Conservation (phyloP, 305 asterid species). For the Solanum aculeatissimum region DNA sequence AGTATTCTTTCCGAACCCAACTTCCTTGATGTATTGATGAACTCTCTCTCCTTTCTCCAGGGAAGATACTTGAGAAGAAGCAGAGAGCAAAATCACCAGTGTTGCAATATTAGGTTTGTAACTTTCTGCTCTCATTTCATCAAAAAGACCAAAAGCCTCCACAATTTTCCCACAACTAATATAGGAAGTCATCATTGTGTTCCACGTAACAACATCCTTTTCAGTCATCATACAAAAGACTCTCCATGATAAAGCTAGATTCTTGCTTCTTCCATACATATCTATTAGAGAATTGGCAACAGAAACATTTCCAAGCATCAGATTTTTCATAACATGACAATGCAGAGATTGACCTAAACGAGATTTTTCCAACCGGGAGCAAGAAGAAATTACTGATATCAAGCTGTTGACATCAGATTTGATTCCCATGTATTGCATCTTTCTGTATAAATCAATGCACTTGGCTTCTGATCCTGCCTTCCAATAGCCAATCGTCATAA, state of each 20-base stretch:
- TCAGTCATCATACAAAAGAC: constrained; percentile 21
- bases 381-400: constrained; percentile 51
- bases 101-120: constrained; percentile 46
- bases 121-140: constrained; percentile 37
- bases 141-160: constrained; percentile 43
- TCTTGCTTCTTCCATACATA: constrained; percentile 55
- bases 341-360: constrained; percentile 46
- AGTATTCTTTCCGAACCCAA: constrained; percentile 19
- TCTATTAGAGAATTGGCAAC: constrained; percentile 52
- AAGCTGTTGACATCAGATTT: constrained; percentile 28
- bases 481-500: constrained; percentile 40
- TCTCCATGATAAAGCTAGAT: constrained; percentile 26
- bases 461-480: constrained; percentile 41
- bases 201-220: constrained; percentile 52
- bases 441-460: constrained; percentile 42
- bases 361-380: constrained; percentile 42
- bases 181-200: constrained; percentile 47
- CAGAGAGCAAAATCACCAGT: constrained; percentile 44
- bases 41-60: constrained; percentile 41
- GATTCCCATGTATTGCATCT: constrained; percentile 43
- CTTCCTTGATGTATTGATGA: constrained; percentile 36
- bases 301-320: constrained; percentile 23
- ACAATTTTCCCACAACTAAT: constrained; percentile 25
- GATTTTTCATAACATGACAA: constrained; percentile 32
- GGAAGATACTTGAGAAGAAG: constrained; percentile 50